These are phyloP conservation scores for Citrus glauca DNA, from an alignment of 345 rosid species.

Conservation along the genomic window DNA sequence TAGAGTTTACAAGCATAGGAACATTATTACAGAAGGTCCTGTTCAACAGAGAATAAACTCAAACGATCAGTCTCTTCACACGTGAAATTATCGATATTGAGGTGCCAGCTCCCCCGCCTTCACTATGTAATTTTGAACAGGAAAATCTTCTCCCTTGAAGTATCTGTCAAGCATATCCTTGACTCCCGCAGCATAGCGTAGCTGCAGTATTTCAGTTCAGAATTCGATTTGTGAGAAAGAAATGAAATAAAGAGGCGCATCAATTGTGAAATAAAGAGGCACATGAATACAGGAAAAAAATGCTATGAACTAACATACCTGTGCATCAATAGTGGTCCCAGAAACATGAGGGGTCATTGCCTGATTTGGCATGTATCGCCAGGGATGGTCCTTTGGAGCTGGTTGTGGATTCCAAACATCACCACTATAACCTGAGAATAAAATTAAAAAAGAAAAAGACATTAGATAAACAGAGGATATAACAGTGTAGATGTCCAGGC, in stretches of 20 bases:
- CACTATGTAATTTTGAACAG: slow-evolving; percentile 72
- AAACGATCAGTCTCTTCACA: background rate
- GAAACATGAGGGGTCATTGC: slow-evolving; percentile 99
- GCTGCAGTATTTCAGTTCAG: slow-evolving; percentile 32
- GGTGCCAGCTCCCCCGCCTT: slow-evolving; percentile 78
- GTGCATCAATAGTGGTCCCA: slow-evolving; percentile 95
- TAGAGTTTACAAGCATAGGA: background rate
- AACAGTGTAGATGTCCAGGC: background rate
- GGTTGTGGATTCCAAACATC: slow-evolving; percentile 97
- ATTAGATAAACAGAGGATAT: background rate
- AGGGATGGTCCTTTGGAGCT: slow-evolving; percentile 95
- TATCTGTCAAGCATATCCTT: slow-evolving; percentile 93
- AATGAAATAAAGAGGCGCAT: background rate
- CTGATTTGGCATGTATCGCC: slow-evolving; percentile 99
- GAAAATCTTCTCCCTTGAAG: slow-evolving; percentile 91
- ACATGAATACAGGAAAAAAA: background rate
- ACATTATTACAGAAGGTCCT: background rate
- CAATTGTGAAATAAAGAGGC: background rate
- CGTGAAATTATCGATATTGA: slow-evolving; percentile 54
- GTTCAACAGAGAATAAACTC: background rate
- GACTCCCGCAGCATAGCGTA: slow-evolving; percentile 83
- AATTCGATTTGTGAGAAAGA: background rate
- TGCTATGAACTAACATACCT: slow-evolving; percentile 34
- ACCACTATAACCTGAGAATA: slow-evolving; percentile 77
- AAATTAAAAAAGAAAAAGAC: background rate